Conservation (phyloP, 306 rosid species). For the Rosa chinensis region DNA sequence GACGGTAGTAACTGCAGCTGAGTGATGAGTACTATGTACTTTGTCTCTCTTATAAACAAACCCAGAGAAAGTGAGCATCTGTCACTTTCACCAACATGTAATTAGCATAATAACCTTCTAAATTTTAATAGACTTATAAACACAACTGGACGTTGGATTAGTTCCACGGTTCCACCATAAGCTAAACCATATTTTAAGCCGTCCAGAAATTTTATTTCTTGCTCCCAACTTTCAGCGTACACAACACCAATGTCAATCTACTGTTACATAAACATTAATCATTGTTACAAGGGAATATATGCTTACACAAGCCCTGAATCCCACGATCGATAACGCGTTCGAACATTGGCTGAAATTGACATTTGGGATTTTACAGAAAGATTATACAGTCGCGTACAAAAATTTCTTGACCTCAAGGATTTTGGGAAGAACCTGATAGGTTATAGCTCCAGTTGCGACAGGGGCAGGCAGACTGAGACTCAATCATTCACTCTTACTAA, state of each 20-base stretch:
- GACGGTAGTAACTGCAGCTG: neutral
- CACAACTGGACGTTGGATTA: neutral
- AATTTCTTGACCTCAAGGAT: neutral
- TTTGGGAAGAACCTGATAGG: neutral
- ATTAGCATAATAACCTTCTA: neutral
- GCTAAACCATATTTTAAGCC: neutral
- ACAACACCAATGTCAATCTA: neutral
- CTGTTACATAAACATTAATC: neutral
- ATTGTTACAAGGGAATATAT: neutral
- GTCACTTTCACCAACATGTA: neutral
- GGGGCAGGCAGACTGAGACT: neutral
- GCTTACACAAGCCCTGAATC: neutral
- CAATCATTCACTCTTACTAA: neutral
- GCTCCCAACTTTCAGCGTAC: neutral
- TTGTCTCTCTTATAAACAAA: neutral
- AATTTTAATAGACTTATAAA: neutral
- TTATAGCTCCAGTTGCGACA: neutral
- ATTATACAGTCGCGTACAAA: neutral
- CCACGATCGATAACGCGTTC: neutral
- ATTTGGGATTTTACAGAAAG: neutral
- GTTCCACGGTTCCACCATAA: neutral
- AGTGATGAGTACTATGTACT: conserved; percentile 1
- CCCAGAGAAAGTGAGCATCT: neutral
- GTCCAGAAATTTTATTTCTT: neutral
- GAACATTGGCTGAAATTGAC: neutral